Base-by-base conservation (phyloP, 2,329 filamentous ascomycete genomes). In the Macrophomina tecta region DNA sequence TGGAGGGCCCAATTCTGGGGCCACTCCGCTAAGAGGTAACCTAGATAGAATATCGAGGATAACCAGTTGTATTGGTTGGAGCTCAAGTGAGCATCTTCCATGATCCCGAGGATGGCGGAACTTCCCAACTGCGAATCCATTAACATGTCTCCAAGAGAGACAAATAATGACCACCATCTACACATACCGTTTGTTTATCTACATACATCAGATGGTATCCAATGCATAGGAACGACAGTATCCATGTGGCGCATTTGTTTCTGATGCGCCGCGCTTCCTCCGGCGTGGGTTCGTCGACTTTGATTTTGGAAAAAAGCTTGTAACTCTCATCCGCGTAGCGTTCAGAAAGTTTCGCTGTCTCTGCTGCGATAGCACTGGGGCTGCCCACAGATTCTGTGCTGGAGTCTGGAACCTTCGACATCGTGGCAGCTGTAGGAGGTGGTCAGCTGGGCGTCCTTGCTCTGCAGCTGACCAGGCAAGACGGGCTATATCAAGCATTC, bases 301-400 rank as follows among this genome's bases (percentile, higher is more conserved):
- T 72, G 40, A 80, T 72, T 46, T 77, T 75, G 2, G 74, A 76
- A 52, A 81, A 80, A 7, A 81, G 74, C 66, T 79, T 81, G 69
- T 80, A 81, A 64, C 79, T 81, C 68, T 81, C 79, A 58, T 81
- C 79, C 2, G 78, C 79, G 62, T 76, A 80, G 23, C 73, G 76
- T 48, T 77, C 77, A 0, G 78, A 73, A 1, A 81, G 70, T 63
- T 77, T 80, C 9, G 71, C 77, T n/a, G 36, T 62, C 30, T 30
- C 63, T 23, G n/a, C 30, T 16, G 56, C 42, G 5, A 49, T 5
- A 2, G 34, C 55, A 6, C 32, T 32, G 36, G 38, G n/a, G 38
- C n/a, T 18, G 36, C 61, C 51, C 28, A 48, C 5, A 11, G 45
- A 9, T 18, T 32, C 48, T 28, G 56, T 14, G 5, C 2, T 28